Evolutionary conservation across 2,329 filamentous ascomycete species (phyloP), one percentile per base, ranked within the genome.

Genomic region (Alternaria postmessia): DNA sequence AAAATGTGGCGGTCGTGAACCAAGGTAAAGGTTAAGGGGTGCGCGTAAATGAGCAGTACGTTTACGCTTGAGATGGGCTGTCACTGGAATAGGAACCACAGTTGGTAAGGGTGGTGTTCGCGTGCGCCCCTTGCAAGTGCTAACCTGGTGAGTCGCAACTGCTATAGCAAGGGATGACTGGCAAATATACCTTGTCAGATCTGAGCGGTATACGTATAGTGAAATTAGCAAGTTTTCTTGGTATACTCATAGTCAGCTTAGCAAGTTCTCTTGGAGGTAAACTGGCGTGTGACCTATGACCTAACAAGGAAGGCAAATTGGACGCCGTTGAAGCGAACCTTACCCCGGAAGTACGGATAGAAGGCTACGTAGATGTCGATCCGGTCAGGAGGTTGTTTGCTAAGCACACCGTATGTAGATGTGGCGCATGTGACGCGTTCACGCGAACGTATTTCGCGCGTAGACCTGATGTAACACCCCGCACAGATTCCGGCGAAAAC

Each of bases 151-250:
- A 49, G 55, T 44, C 47, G 57, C 44, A 16, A 46, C 36, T 57
- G 28, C 53, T 51, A 32, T 54, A 24, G 42, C 26, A 46, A 51
- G 28, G 48, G 22, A 51, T 43, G 38, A 43, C 44, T 59, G 49
- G 34, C 38, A 41, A 22, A 57, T 59, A 51, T 53, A 36, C 49
- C 60, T 56, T 41, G 44, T 51, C 38, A 48, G 53, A 56, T 54
- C 51, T 38, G 61, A 60, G 65, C 32, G 20, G 11, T 42, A 42
- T 24, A 42, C 22, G 39, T 20, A 42, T 3, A 48, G 47, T 9
- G 57, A 62, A 51, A 57, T 56, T 65, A 57, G 57, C 55, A 63
- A 46, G 59, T 47, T 32, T 42, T 20, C 49, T 47, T 28, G 51
- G 53, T 16, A 47, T 12, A 11, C 11, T 36, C 9, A 30, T 30